These are phyloP conservation scores for Aphanomyces invadans DNA, from an alignment of 352 stramenopile genomes.

Conservation along the genomic window DNA sequence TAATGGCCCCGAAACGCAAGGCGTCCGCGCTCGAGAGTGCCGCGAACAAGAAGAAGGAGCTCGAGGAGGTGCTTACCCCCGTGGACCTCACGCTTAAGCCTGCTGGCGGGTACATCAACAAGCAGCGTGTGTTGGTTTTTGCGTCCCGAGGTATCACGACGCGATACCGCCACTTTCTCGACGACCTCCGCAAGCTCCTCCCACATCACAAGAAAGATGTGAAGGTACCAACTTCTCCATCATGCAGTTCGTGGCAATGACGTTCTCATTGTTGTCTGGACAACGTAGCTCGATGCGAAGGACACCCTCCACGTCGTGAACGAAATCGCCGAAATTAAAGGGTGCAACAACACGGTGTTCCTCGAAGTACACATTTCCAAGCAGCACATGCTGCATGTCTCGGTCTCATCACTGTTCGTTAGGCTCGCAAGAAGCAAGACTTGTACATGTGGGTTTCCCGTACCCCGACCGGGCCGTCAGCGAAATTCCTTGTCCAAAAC, in stretches of 20 bases:
- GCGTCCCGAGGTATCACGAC: conserved; percentile 89
- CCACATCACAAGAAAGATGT: conserved; percentile 99
- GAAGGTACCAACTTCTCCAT: conserved; percentile 84
- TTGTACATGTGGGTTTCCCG: conserved; percentile 98
- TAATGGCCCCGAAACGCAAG: conserved; percentile 15
- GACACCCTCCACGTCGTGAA: conserved; percentile 93
- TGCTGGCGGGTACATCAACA: conserved; percentile 74
- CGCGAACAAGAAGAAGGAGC: conserved; percentile 1
- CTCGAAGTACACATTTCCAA: no score
- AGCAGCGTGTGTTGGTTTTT: conserved; percentile 90
- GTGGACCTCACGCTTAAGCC: conserved; percentile 1
- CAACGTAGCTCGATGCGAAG: conserved; percentile 85
- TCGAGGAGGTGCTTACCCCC: background rate
- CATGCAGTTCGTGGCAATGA: no score
- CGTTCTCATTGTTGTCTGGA: background rate
- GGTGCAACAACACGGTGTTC: conserved; percentile 96
- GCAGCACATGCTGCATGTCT: no score
- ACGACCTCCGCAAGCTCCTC: conserved; percentile 96
- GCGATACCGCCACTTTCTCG: conserved; percentile 96
- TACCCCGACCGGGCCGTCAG: conserved; percentile 91
- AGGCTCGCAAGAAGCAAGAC: conserved; percentile 94
- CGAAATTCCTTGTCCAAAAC: conserved; percentile 98
- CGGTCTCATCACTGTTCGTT: background rate
- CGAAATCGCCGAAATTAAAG: conserved; percentile 98
- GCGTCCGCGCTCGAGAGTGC: background rate